A percentile compares a stretch with the other conserved stretches of the same genome.
These are phyloP conservation scores for Claviceps digitariae DNA, from an alignment of 2,329 filamentous ascomycete genomes.

Conservation along the genomic window DNA sequence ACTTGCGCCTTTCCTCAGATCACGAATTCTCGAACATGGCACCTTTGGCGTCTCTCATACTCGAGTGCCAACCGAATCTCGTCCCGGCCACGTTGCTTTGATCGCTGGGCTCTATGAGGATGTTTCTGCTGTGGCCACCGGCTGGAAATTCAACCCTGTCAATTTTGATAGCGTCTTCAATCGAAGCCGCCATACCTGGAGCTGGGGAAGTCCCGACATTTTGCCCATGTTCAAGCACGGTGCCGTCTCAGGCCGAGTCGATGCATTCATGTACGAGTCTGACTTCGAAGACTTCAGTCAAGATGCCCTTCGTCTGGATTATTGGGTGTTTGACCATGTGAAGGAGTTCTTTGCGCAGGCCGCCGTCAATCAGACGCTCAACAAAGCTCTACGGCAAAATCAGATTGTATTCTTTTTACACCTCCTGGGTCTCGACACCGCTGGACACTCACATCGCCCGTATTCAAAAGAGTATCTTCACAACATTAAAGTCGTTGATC, in stretches of 20 bases:
- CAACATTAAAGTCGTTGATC: slow-evolving; percentile 88
- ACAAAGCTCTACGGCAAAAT: slow-evolving; percentile 61
- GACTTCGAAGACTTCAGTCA: slow-evolving; percentile 85
- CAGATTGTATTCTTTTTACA: slow-evolving; percentile 93
- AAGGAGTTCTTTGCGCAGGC: slow-evolving; percentile 76
- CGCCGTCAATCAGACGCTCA: slow-evolving; percentile 60
- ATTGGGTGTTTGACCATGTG: slow-evolving; percentile 93
- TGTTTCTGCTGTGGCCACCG: slow-evolving; percentile 91
- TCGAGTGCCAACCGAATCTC: slow-evolving; percentile 88
- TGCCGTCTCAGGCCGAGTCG: slow-evolving; percentile 74
- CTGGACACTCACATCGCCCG: slow-evolving; percentile 72
- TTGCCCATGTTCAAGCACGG: slow-evolving; percentile 93
- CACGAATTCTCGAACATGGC: slow-evolving; percentile 72
- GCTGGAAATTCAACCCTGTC: slow-evolving; percentile 97
- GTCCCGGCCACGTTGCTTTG: slow-evolving; percentile 89
- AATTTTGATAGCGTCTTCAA: slow-evolving; percentile 99
- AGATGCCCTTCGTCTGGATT: slow-evolving; percentile 68
- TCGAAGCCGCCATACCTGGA: slow-evolving; percentile 91
- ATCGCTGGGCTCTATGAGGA: slow-evolving; percentile 97
- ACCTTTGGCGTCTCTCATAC: slow-evolving; percentile 98
- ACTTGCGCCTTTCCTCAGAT: slow-evolving; percentile 82
- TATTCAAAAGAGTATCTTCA: slow-evolving; percentile 92
- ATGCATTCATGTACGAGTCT: slow-evolving; percentile 70
- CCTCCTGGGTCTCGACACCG: slow-evolving; percentile 80
- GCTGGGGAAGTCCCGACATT: slow-evolving; percentile 97